Percentiles rank a stretch among this genome's conserved stretches.
Evolutionary conservation across 768 basidiomycete species (phyloP).

Genomic region (Mycena vitilis): DNA sequence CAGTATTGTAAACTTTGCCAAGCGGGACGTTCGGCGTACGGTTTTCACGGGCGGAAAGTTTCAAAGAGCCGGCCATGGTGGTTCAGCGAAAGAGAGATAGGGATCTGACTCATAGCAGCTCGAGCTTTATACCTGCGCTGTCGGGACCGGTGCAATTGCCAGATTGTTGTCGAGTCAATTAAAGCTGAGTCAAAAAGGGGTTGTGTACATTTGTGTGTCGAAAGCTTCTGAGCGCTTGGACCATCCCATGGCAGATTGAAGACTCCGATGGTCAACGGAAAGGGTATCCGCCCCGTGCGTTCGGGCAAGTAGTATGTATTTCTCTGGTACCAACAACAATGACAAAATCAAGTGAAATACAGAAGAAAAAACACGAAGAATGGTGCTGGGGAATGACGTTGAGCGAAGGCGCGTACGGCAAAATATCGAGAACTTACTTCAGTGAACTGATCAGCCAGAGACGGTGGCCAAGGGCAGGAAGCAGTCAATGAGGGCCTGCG

Average conservation of each 20-base stretch:
- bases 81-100: background rate
- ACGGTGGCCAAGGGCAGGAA: constrained; percentile 30
- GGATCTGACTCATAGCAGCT: background rate
- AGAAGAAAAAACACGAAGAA: constrained; percentile 5
- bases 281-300: constrained; percentile 9
- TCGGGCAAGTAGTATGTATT: constrained; percentile 27
- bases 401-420: too few relatives aligned
- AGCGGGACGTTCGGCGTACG: constrained; percentile 8
- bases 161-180: too few relatives aligned
- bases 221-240: too few relatives aligned
- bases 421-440: background rate
- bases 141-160: background rate
- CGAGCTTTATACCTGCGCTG: background rate
- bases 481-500: constrained; percentile 32
- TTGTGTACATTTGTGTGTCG: too few relatives aligned
- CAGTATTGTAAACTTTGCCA: background rate
- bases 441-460: constrained; percentile 26
- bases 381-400: too few relatives aligned
- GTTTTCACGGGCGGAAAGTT: constrained; percentile 28
- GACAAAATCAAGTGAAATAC: constrained; percentile 24
- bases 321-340: constrained; percentile 25
- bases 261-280: too few relatives aligned
- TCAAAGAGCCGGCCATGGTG: constrained; percentile 26
- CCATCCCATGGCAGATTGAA: too few relatives aligned
- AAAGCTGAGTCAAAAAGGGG: too few relatives aligned